These are phyloP conservation scores for Polyporus arcularius DNA, from an alignment of 768 basidiomycete genomes.

Conservation along the genomic window DNA sequence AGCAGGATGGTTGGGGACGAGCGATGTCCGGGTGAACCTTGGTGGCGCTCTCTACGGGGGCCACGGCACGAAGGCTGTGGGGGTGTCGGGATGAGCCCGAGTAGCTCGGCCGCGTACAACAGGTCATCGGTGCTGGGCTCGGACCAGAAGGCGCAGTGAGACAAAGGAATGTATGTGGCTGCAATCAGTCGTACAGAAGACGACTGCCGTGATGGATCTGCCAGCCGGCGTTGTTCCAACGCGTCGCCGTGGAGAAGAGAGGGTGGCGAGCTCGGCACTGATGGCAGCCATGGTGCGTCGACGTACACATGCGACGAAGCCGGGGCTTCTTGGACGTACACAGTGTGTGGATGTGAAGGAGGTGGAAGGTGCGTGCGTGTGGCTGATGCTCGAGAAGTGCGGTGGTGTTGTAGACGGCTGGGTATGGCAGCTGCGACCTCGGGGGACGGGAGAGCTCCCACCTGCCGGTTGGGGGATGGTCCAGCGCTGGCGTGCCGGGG, in stretches of 20 bases:
- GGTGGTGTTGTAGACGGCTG: background rate
- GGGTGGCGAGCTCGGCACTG: slow-evolving; percentile 12
- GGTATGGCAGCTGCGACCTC: background rate
- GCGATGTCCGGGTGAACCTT: slow-evolving; percentile 16
- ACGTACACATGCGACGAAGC: slow-evolving; percentile 16
- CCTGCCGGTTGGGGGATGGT: slow-evolving; percentile 16
- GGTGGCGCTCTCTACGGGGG: slow-evolving; percentile 16
- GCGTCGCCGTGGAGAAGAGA: background rate
- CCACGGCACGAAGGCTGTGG: slow-evolving; percentile 8
- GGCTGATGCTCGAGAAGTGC: background rate
- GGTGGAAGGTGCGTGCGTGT: slow-evolving; percentile 1
- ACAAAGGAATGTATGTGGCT: background rate
- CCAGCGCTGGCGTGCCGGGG: slow-evolving; percentile 19
- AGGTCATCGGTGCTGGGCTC: too few relatives aligned
- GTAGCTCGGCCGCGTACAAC: too few relatives aligned
- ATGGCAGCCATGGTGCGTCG: slow-evolving; percentile 14
- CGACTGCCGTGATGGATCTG: background rate
- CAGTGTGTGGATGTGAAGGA: slow-evolving; percentile 3
- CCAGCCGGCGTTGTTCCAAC: slow-evolving; percentile 13
- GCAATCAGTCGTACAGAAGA: background rate
- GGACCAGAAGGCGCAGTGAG: background rate
- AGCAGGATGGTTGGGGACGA: background rate
- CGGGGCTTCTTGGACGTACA: slow-evolving; percentile 20
- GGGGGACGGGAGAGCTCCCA: slow-evolving; percentile 7
- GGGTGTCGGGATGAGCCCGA: background rate